Evolutionary conservation across 805 yeast genomes (phyloP), one percentile per base, ranked within the genome.

Genomic region (Monosporozyma solicola): DNA sequence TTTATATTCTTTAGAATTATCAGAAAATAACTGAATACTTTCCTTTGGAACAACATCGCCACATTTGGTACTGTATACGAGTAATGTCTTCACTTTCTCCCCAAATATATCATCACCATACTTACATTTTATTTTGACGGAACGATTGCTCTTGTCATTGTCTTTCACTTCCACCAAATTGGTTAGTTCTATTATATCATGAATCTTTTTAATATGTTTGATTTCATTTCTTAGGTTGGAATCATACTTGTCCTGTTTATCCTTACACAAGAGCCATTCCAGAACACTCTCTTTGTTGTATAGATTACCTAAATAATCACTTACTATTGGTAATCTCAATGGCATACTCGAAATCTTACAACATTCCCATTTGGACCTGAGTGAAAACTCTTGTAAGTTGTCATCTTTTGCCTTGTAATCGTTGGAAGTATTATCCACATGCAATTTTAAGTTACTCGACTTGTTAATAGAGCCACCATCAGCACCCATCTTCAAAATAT

Each of bases 381-480:
- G 47, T 48, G 61, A 59, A 57, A 66, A 65, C 20, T 55, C 61
- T 31, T 51, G 48, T 25, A 55, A 29, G 16, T 56, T 52, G 25
- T 60, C 62, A 44, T 62, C 59, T 10, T 50, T 57, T 6, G 55
- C 56, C 48, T 53, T 33, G 48, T 41, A 49, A 53, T 41, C 48
- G 60, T 62, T 39, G 59, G 65, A 15, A 4, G 37, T 46, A 68
- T 65, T 11, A 79, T 73, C 33, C 16, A 56, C 22, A 16, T 35
- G 46, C 33, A 60, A 39, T 37, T 54, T 55, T 43, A 65, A 48
- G 55, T 83, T 86, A 54, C 74, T 74, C 32, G 87, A 71, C 50
- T 77, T 77, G 15, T 84, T 82, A 20, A 84, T 77, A 1, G 87
- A 75, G 2, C 91, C 89, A n/a, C 92, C 92, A 63, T 85, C 92